phyloP scores from a whole-genome alignment of 129 eudicot species.

The Pseudognaphalium luteoalbum region DNA sequence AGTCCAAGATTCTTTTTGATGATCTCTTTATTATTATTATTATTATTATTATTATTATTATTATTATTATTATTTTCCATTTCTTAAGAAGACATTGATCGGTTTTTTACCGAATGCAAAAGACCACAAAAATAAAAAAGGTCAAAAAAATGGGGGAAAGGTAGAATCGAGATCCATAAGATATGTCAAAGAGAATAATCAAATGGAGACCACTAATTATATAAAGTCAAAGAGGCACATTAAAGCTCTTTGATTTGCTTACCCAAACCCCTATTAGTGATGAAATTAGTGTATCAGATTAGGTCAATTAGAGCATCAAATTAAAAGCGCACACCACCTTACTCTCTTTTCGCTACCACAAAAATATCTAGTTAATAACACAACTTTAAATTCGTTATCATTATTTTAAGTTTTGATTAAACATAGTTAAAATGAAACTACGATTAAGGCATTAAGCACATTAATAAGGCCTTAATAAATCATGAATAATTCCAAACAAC shows the following conservation, averaged over 20 bases:
- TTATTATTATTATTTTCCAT: too few species aligned
- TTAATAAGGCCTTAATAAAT: not conserved
- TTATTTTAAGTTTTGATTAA: not conserved
- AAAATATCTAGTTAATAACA: slow-evolving; percentile 17
- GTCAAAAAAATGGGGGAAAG: slow-evolving; percentile 3
- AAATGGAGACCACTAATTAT: slow-evolving; percentile 27
- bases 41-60: too few species aligned
- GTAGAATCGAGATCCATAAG: slow-evolving; percentile 15
- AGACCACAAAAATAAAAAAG: not conserved
- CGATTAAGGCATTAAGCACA: too few species aligned
- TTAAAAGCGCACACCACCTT: slow-evolving; percentile 33
- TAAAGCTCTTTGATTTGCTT: slow-evolving; percentile 29
- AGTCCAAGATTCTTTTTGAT: too few species aligned
- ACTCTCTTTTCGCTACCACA: slow-evolving; percentile 3
- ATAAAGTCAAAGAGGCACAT: slow-evolving; percentile 39
- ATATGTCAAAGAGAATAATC: slow-evolving; percentile 25
- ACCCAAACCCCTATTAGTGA: slow-evolving; percentile 32
- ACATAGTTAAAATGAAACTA: not conserved
- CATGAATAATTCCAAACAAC: not conserved
- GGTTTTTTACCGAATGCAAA: not conserved
- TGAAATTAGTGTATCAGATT: slow-evolving; percentile 36
- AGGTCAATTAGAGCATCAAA: slow-evolving; percentile 41
- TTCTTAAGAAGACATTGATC: too few species aligned
- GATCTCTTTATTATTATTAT: too few species aligned
- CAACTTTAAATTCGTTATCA: not conserved